These are phyloP conservation scores for maize (Zea mays) DNA, from an alignment of 176 grass and related monocot genomes.

Conservation along the genomic window DNA sequence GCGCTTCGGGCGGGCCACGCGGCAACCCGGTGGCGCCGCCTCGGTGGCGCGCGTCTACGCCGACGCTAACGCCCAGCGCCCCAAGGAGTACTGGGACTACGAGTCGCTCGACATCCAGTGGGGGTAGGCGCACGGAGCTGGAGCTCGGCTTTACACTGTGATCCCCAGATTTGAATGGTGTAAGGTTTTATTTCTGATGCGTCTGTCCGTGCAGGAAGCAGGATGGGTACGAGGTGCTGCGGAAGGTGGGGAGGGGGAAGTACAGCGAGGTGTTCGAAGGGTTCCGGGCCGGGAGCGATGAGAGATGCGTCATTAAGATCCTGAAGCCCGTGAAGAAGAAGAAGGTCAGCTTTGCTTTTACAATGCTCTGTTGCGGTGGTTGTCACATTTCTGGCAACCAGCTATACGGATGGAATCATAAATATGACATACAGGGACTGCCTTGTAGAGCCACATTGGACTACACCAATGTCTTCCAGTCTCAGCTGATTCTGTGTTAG, in stretches of 20 bases:
- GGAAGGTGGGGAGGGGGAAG: slow-evolving; percentile 90
- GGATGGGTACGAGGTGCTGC: slow-evolving; percentile 77
- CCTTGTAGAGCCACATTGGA: background rate
- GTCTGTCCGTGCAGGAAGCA: slow-evolving; percentile 57
- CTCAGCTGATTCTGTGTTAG: background rate
- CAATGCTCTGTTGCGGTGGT: background rate
- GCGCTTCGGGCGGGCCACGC: slow-evolving; percentile 55
- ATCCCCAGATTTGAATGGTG: slow-evolving; percentile 9
- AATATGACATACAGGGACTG: background rate
- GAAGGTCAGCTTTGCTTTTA: slow-evolving; percentile 45
- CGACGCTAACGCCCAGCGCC: slow-evolving; percentile 65
- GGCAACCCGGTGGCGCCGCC: slow-evolving; percentile 45
- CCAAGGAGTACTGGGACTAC: slow-evolving; percentile 94
- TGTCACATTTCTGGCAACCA: background rate
- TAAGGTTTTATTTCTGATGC: slow-evolving; percentile 20
- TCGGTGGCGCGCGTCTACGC: slow-evolving; percentile 68
- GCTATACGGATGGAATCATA: slow-evolving; percentile 4
- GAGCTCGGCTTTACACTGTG: background rate
- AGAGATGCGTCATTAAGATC: slow-evolving; percentile 91
- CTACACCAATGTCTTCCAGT: background rate
- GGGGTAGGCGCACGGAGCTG: slow-evolving; percentile 49
- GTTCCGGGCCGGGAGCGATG: slow-evolving; percentile 51
- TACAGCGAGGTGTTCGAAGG: slow-evolving; percentile 96
- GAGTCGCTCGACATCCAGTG: slow-evolving; percentile 80
- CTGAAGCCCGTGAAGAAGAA: slow-evolving; percentile 98